Base-by-base conservation (phyloP, 1,284 basidiomycete genomes). In the Sporisorium scitamineum region DNA sequence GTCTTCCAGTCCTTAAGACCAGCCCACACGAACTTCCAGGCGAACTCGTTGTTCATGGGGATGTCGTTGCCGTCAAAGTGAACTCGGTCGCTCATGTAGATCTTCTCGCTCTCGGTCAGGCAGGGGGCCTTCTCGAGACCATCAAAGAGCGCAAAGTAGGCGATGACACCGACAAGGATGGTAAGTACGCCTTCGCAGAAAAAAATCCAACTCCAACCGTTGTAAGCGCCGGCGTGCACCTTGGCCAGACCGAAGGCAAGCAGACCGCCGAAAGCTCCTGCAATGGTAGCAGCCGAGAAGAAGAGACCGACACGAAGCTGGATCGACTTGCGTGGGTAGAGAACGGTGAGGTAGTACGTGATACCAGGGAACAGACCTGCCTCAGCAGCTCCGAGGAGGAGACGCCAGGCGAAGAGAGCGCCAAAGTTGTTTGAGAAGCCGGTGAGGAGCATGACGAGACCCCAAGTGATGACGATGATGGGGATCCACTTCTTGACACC, bases 181-280 rank as follows among this genome's bases (percentile, higher is more conserved):
- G 88, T 87, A 0, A 88, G 87, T 22, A 86, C 84, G 56, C 88
- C 89, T 70, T 89, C 89, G 45, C 89, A 83, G 62, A 89, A 85
- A 84, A 89, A 89, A 26, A 79, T 74, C 39, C 54, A 70, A 1
- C 22, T 42, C 78, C 78, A 79, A 0, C 70, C 70, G 24, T 70
- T n/a, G 58, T 63, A 70, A 14, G 48, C 29, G 3, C 64, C 71
- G 0, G 56, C 52, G 2, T 80, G 80, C 78, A 86, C 34, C 83
- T 86, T 65, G 50, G 80, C 55, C 42, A 83, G 59, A 51, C 72
- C 62, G 73, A 77, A 65, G 59, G 76, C 64, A 27, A 80, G 60
- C 22, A 80, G 63, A 70, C 88, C 88, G 16, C 87, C 88, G 54
- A 88, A 88, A 3, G 88, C 88, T 48, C 87, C 87, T 0, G 86